Percentiles rank a stretch among this genome's conserved stretches.
Conservation (phyloP, 495 filamentous ascomycete genomes). For the Lasiosphaeria miniovina region DNA sequence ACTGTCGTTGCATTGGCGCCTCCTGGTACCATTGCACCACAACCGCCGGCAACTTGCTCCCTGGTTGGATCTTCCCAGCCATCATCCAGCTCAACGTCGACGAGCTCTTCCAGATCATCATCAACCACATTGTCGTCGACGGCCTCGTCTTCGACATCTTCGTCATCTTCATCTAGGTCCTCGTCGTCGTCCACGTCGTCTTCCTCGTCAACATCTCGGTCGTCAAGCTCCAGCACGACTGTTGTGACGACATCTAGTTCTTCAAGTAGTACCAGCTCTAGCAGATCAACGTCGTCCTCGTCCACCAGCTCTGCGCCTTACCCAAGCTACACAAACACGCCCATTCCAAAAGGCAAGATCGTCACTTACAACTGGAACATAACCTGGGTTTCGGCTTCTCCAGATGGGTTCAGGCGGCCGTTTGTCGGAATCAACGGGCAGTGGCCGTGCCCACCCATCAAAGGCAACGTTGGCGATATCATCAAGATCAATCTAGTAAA, state of each 20-base stretch:
- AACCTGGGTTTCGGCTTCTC: constrained; percentile 59
- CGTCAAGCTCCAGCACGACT: not conserved
- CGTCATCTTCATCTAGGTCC: not conserved
- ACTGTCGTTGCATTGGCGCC: constrained; percentile 5
- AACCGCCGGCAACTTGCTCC: constrained; percentile 4
- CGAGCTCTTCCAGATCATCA: not conserved
- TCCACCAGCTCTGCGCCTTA: constrained; percentile 4
- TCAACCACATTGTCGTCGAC: not conserved
- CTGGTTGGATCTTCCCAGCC: not conserved
- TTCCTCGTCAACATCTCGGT: not conserved
- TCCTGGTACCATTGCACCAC: not conserved
- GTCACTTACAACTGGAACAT: constrained; percentile 48
- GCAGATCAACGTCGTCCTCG: not conserved
- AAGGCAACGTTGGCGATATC: constrained; percentile 59
- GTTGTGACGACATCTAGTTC: not conserved
- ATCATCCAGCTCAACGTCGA: not conserved
- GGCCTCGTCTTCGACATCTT: not conserved
- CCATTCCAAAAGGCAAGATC: constrained; percentile 6
- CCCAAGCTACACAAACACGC: constrained; percentile 3
- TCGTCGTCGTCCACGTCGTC: not conserved
- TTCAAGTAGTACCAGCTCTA: not conserved
- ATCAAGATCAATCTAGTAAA: constrained; percentile 63
- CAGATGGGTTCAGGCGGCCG: constrained; percentile 58
- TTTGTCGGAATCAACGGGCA: constrained; percentile 68
- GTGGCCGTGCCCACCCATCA: constrained; percentile 61